These are phyloP conservation scores for Cryptosporidium baileyi DNA, from an alignment of 169 alveolate species.

Conservation along the genomic window DNA sequence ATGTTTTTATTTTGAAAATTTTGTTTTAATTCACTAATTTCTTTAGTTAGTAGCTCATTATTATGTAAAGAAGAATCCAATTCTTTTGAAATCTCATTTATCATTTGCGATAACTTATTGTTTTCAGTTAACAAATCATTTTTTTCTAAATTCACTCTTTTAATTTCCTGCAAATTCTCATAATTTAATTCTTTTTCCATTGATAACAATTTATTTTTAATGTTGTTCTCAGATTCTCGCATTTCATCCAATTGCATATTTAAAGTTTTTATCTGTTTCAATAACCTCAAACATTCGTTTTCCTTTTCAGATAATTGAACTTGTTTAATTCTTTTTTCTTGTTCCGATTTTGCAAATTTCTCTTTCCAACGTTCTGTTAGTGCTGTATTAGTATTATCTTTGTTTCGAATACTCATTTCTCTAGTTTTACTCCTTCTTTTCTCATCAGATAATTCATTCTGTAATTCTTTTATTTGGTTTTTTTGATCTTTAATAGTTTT, in stretches of 20 bases:
- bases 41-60: neutral
- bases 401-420: conserved; percentile 36
- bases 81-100: neutral
- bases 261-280: conserved; percentile 12
- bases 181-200: neutral
- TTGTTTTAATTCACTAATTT: neutral
- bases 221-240: neutral
- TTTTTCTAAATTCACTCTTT: neutral
- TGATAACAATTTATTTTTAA: neutral
- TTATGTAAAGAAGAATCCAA: neutral
- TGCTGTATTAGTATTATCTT: neutral
- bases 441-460: conserved; percentile 60
- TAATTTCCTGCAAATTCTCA: neutral
- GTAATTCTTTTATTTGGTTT: conserved; percentile 47
- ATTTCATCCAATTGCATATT: conserved; percentile 24
- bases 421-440: conserved; percentile 35
- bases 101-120: neutral
- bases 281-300: conserved; percentile 5
- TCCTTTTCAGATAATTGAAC: conserved; percentile 40
- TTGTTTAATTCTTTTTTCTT: conserved; percentile 24
- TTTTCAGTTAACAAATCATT: conserved; percentile 8
- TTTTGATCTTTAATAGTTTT: conserved; percentile 42
- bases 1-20: neutral
- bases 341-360: conserved; percentile 23
- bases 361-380: conserved; percentile 55